phyloP scores from a whole-genome alignment of 1,284 basidiomycete species.

The Marasmius fiardii region DNA sequence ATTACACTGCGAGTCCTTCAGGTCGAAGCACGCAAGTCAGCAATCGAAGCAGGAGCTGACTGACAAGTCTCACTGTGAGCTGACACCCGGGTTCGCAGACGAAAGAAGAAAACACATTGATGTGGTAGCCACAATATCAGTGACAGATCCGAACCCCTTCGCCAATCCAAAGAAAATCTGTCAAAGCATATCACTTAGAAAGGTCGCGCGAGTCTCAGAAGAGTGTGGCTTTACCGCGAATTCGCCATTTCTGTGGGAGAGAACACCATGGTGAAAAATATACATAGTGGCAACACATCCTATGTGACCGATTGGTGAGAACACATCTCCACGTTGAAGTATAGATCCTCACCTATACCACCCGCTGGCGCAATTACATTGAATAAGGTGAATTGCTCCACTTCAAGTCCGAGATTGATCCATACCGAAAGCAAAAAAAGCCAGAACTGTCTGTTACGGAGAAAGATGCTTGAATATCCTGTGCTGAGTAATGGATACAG shows the following conservation, averaged over 20 bases:
- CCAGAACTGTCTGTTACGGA: slow-evolving; percentile 12
- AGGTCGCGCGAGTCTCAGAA: background rate
- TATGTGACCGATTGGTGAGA: slow-evolving; percentile 3
- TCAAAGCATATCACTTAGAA: background rate
- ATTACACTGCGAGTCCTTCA: slow-evolving; percentile 32
- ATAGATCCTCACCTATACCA: slow-evolving; percentile 19
- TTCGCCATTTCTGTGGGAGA: slow-evolving; percentile 23
- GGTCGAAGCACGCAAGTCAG: background rate
- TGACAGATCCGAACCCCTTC: slow-evolving; percentile 38
- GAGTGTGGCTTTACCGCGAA: slow-evolving; percentile 27
- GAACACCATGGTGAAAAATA: slow-evolving; percentile 24
- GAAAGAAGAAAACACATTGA: slow-evolving; percentile 37
- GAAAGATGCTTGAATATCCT: background rate
- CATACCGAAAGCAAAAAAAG: slow-evolving; percentile 21
- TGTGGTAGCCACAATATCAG: slow-evolving; percentile 39
- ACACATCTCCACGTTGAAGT: background rate
- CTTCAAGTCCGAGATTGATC: background rate
- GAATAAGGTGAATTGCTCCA: background rate
- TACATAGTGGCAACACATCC: slow-evolving; percentile 28
- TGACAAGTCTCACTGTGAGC: slow-evolving; percentile 20
- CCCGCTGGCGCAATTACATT: slow-evolving; percentile 14
- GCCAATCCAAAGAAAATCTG: slow-evolving; percentile 38
- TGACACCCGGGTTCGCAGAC: slow-evolving; percentile 30
- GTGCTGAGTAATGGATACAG: background rate
- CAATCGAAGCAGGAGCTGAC: background rate